Base-by-base conservation (phyloP, 306 rosid genomes). In the Coriaria nepalensis region DNA sequence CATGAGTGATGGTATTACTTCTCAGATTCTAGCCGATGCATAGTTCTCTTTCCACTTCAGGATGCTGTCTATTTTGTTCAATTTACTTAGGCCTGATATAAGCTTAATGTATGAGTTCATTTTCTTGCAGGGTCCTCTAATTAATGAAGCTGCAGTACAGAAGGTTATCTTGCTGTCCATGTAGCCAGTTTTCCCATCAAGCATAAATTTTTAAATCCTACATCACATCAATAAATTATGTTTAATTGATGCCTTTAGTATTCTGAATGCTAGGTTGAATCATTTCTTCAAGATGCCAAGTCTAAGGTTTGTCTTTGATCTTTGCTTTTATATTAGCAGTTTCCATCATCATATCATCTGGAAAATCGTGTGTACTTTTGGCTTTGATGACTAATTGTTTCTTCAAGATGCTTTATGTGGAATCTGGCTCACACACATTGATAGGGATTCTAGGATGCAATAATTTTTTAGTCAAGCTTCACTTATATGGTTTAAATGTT, bases 131-230 rank as follows among this genome's bases (percentile, higher is more conserved):
- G 98, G 98, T 43, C 98, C 98, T 64, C 71, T 90, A 50, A 90
- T 90, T 64, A 90, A 90, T 65, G 98, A 90, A 73, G 95, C 98
- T 62, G 98, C 98, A 35, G 94, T 90, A 0, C 39, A 75, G 50
- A 90, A 90, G 98, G 98, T 66, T 52, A 9, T 41, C 32, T 8
- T 50, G 45, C n/a, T 43, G 5, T 53, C 40, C 54, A 13, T 42
- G 38, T 45, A n/a, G 2, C 47, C 33, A 43, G n/a, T 10, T n/a
- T n/a, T n/a, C n/a, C n/a, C n/a, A n/a, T n/a, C n/a, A n/a, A n/a
- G n/a, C n/a, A n/a, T n/a, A n/a, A n/a, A n/a, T n/a, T n/a, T n/a
- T n/a, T n/a, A n/a, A n/a, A n/a, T n/a, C n/a, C n/a, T n/a, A n/a
- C n/a, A n/a, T n/a, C n/a, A n/a, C n/a, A n/a, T 33, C 12, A 14